Percentiles rank a stretch among this genome's conserved stretches.
These are phyloP conservation scores for Xylaria grammica DNA, from an alignment of 495 filamentous ascomycete species.

Conservation along the genomic window DNA sequence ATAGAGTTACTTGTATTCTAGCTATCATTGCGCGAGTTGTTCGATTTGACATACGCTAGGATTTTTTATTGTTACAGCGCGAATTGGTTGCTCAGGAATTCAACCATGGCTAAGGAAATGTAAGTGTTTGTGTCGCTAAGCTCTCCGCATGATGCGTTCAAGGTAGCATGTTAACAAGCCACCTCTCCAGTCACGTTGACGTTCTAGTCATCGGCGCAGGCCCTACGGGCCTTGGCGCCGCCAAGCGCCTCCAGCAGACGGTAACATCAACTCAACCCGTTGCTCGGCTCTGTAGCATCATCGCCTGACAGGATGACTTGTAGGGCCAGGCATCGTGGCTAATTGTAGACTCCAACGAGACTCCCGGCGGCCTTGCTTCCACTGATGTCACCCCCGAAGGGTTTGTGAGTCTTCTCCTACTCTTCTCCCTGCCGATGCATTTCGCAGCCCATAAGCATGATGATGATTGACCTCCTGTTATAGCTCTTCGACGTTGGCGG, in stretches of 20 bases:
- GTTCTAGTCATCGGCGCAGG: slow-evolving; percentile 96
- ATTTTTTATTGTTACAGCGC: neutral
- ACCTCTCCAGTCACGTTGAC: slow-evolving; percentile 72
- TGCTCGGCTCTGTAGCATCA: slow-evolving; percentile 30
- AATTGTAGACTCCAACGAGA: slow-evolving; percentile 89
- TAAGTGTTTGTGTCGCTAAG: neutral
- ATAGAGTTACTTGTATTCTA: neutral
- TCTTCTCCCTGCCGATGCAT: slow-evolving; percentile 9
- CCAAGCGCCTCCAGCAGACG: slow-evolving; percentile 92
- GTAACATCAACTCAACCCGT: slow-evolving; percentile 55
- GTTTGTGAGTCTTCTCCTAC: slow-evolving; percentile 71
- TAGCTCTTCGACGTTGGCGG: slow-evolving; percentile 97
- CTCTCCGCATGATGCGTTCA: neutral
- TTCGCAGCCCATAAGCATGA: slow-evolving; percentile 15
- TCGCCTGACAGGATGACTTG: slow-evolving; percentile 23
- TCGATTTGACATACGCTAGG: no score
- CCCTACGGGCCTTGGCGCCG: slow-evolving; percentile 91
- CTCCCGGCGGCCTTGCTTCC: slow-evolving; percentile 89
- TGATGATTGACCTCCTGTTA: slow-evolving; percentile 30
- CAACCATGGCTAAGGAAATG: slow-evolving; percentile 10
- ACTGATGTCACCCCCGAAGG: slow-evolving; percentile 93
- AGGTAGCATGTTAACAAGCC: neutral
- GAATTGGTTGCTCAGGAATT: neutral
- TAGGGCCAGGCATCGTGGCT: slow-evolving; percentile 90
- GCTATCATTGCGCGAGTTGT: neutral